These are phyloP conservation scores for Amanita inopinata DNA, from an alignment of 768 basidiomycete genomes.

Conservation along the genomic window DNA sequence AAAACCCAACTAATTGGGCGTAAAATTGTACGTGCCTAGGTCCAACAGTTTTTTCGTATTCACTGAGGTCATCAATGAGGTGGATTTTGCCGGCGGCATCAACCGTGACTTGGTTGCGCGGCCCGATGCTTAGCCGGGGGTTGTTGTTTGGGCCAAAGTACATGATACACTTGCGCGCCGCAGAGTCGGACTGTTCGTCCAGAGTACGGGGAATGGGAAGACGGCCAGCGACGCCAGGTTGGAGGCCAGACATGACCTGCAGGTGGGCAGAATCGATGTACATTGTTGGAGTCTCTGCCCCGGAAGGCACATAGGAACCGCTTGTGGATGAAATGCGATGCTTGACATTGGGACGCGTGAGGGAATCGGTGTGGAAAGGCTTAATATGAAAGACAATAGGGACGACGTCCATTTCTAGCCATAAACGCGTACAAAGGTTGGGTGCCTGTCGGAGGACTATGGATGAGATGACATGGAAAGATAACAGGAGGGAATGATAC, in stretches of 20 bases:
- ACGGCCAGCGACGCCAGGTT: conserved; percentile 38
- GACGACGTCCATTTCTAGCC: conserved; percentile 77
- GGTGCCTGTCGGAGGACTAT: conserved; percentile 39
- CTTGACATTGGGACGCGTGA: conserved; percentile 72
- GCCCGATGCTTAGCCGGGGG: conserved; percentile 72
- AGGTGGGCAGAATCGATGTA: conserved; percentile 52
- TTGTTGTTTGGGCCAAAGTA: conserved; percentile 77
- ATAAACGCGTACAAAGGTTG: conserved; percentile 77
- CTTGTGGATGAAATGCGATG: conserved; percentile 76
- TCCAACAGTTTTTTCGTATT: conserved; percentile 66
- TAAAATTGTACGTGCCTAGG: conserved; percentile 29
- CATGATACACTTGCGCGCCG: conserved; percentile 78
- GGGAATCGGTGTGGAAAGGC: conserved; percentile 68
- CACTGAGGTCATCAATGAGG: conserved; percentile 73
- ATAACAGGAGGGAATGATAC: conserved; percentile 23
- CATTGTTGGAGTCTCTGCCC: conserved; percentile 66
- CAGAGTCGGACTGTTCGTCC: conserved; percentile 81
- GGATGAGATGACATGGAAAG: conserved; percentile 13
- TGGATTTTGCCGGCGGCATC: conserved; percentile 83
- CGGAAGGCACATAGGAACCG: conserved; percentile 70
- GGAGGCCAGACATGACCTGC: conserved; percentile 30
- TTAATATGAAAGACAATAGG: conserved; percentile 85
- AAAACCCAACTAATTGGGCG: neutral
- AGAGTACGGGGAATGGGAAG: conserved; percentile 69
- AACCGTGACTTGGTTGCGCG: conserved; percentile 81